A percentile compares a stretch with the other conserved stretches of the same genome.
Evolutionary conservation across 768 basidiomycete genomes (phyloP).

Genomic region (Lanmaoa rubissima): DNA sequence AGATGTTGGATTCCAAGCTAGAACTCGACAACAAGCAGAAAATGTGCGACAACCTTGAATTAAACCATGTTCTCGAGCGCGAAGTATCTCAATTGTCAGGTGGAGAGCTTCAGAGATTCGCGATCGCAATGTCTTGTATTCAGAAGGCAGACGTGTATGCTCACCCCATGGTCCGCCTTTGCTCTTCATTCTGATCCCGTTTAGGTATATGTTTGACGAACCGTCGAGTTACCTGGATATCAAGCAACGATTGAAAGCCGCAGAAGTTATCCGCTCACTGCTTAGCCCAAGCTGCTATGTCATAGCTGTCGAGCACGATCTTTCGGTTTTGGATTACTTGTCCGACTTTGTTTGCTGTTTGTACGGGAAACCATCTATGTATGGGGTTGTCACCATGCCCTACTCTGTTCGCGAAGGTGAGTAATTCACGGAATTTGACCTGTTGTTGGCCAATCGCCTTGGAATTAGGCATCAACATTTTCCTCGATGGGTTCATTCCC

Average conservation of each 20-base stretch:
- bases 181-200: slow-evolving; percentile 2
- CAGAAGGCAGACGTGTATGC: slow-evolving; percentile 93
- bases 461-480: slow-evolving; percentile 90
- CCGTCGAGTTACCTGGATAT: slow-evolving; percentile 98
- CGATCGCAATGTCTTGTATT: slow-evolving; percentile 96
- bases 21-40: slow-evolving; percentile 87
- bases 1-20: slow-evolving; percentile 91
- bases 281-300: slow-evolving; percentile 86
- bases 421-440: slow-evolving; percentile 13
- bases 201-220: slow-evolving; percentile 98
- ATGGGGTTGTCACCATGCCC: slow-evolving; percentile 99
- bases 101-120: slow-evolving; percentile 97
- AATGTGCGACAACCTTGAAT: slow-evolving; percentile 83
- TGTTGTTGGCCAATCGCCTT: not conserved
- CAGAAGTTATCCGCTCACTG: slow-evolving; percentile 89
- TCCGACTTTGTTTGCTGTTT: slow-evolving; percentile 98
- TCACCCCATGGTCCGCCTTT: not conserved
- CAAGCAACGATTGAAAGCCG: slow-evolving; percentile 91
- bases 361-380: slow-evolving; percentile 96
- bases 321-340: slow-evolving; percentile 96
- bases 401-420: slow-evolving; percentile 95
- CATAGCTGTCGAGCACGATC: slow-evolving; percentile 97
- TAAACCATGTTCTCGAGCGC: slow-evolving; percentile 82
- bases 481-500: slow-evolving; percentile 97
- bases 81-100: slow-evolving; percentile 87